These are phyloP conservation scores for Amaranthus palmeri DNA, from an alignment of 148 eudicot genomes.

Conservation along the genomic window DNA sequence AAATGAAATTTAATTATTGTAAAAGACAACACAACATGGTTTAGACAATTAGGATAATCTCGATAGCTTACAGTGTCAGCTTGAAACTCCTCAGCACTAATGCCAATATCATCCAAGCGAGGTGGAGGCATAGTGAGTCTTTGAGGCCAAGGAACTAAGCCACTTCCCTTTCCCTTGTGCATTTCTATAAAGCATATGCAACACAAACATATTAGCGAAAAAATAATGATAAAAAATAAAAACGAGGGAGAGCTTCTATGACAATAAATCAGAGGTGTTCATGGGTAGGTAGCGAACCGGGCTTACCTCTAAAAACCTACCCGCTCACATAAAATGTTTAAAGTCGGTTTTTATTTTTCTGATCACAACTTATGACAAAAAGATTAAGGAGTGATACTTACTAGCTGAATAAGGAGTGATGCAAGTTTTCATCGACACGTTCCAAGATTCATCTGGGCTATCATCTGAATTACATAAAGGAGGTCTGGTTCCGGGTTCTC, in stretches of 20 bases:
- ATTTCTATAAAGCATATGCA: conserved; percentile 18
- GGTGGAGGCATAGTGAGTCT: conserved; percentile 40
- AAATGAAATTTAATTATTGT: background rate
- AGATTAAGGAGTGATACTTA: conserved; percentile 17
- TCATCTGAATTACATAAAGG: conserved; percentile 37
- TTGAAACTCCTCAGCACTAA: conserved; percentile 32
- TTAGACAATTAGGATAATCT: background rate
- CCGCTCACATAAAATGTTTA: no score
- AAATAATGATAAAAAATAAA: background rate
- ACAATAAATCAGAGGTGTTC: no score
- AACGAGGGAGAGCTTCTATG: background rate
- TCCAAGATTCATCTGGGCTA: conserved; percentile 37
- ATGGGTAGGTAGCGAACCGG: no score
- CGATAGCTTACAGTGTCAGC: conserved; percentile 35
- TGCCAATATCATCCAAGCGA: conserved; percentile 35
- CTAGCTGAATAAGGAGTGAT: conserved; percentile 44
- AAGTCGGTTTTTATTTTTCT: no score
- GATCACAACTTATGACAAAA: no score
- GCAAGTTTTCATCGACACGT: conserved; percentile 39
- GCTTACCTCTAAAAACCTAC: no score
- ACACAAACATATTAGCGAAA: background rate
- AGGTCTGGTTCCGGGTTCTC: conserved; percentile 32
- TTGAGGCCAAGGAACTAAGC: conserved; percentile 40
- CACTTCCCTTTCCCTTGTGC: conserved; percentile 38
- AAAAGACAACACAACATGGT: background rate